These are phyloP conservation scores for Coemansia sp. DNA, from an alignment of 192 early-diverging fungal species.

Conservation along the genomic window DNA sequence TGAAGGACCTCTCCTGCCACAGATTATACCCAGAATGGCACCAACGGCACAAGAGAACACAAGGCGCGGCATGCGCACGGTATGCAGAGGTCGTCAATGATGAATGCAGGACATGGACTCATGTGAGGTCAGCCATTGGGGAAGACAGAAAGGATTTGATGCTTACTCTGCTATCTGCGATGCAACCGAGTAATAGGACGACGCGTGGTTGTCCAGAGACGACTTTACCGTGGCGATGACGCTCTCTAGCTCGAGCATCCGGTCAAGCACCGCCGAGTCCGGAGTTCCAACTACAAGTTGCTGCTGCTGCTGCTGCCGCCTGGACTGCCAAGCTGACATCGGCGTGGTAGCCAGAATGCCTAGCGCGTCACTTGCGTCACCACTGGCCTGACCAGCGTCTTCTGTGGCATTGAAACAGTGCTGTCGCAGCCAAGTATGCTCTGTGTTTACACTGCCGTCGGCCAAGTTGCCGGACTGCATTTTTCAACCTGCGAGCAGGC, in stretches of 20 bases:
- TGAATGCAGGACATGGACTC: not conserved
- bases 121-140: not conserved
- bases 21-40: not conserved
- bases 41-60: not conserved
- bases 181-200: constrained; percentile 56
- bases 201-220: constrained; percentile 52
- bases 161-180: constrained; percentile 60
- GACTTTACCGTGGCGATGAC: constrained; percentile 45
- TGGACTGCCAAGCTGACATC: not conserved
- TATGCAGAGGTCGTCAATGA: constrained; percentile 5
- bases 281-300: not conserved
- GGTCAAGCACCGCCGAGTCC: constrained; percentile 31
- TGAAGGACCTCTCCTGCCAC: not conserved
- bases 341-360: constrained; percentile 10
- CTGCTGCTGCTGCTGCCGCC: constrained; percentile 7
- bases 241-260: constrained; percentile 46
- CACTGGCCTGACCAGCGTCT: not conserved
- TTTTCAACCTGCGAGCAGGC: not conserved
- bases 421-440: not conserved
- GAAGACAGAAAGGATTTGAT: not conserved
- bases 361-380: constrained; percentile 1
- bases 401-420: not conserved
- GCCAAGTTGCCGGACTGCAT: constrained; percentile 3
- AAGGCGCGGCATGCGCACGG: not conserved
- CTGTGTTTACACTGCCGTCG: not conserved